These are phyloP conservation scores for Trebouxia sp. DNA, from an alignment of 139 green algal species.

Conservation along the genomic window DNA sequence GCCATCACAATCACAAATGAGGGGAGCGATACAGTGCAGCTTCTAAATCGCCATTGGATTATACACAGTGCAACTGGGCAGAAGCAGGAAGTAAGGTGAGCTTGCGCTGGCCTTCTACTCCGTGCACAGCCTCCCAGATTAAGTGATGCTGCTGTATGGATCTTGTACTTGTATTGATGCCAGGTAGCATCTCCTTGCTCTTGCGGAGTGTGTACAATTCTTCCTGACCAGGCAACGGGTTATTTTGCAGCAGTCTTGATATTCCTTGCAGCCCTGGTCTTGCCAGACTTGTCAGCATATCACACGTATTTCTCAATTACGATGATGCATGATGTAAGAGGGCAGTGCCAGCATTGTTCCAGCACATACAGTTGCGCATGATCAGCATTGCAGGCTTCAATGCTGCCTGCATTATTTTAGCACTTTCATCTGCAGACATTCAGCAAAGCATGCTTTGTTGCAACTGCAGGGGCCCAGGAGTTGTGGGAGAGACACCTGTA, in stretches of 20 bases:
- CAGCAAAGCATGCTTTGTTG: neutral
- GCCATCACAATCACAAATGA: slow-evolving; percentile 25
- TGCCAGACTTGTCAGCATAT: too few relatives aligned
- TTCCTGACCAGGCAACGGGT: too few relatives aligned
- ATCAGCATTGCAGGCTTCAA: neutral
- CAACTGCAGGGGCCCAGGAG: slow-evolving; percentile 1
- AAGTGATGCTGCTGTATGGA: too few relatives aligned
- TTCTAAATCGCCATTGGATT: slow-evolving; percentile 10
- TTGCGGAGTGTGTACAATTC: too few relatives aligned
- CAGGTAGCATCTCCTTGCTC: too few relatives aligned
- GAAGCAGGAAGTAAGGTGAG: slow-evolving; percentile 16
- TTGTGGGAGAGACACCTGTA: slow-evolving; percentile 16
- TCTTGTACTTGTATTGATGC: too few relatives aligned
- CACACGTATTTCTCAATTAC: too few relatives aligned
- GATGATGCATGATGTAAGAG: too few relatives aligned
- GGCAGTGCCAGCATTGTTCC: neutral
- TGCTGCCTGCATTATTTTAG: neutral
- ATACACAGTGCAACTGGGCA: slow-evolving; percentile 18
- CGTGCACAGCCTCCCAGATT: too few relatives aligned
- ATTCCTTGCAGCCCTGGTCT: too few relatives aligned
- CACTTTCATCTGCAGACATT: neutral
- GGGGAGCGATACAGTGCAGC: slow-evolving; percentile 1
- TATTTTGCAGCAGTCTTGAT: too few relatives aligned
- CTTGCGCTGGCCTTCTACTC: neutral
- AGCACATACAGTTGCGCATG: neutral